Evolutionary conservation across 2,329 filamentous ascomycete species (phyloP), one percentile per base, ranked within the genome.

Genomic region (Magnaporthiopsis poae): DNA sequence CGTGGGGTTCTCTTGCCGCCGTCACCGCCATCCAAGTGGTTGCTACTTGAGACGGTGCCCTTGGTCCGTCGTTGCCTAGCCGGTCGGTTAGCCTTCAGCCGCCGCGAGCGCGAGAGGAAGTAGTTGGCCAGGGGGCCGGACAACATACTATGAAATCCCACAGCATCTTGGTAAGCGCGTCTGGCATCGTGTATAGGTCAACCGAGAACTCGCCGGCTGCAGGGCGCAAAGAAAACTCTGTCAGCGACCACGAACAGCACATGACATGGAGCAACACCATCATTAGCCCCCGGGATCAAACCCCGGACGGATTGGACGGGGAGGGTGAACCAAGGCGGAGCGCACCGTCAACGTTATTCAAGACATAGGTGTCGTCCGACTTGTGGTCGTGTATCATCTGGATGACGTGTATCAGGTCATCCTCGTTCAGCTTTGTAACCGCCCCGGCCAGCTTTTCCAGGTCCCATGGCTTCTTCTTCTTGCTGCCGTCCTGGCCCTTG

Each of bases 341-440:
- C 89, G 80, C 80, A 96, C 92, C 90, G 74, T 99, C 95, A 67
- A 97, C 86, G 77, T 99, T 96, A 73, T 97, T 98, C 81, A 96
- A 93, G 64, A 94, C 96, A 79, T 96, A 98, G 1, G 94, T 97
- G 70, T 96, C 92, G 7, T 91, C 86, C 1, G 87, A 88, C 83
- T 98, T 98, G 80, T 97, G 91, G 79, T 99, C 95, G 77, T 98
- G 95, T 69, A 99, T 94, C 86, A 99, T 89, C 80, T 98, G 94
- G 68, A 99, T 96, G 31, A 98, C 92, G 72, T 95, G 91, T 69
- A 99, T 82, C 60, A 99, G 81, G 74, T 98, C 94, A 71, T 99
- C 95, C 80, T 99, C 95, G 70, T 86, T 86, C 33, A 99, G 86
- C 81, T 91, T 92, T 76, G 94, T 88, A 67, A 99, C 82, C 0